Conservation (phyloP, 345 rosid genomes). For the Mercurialis annua region DNA sequence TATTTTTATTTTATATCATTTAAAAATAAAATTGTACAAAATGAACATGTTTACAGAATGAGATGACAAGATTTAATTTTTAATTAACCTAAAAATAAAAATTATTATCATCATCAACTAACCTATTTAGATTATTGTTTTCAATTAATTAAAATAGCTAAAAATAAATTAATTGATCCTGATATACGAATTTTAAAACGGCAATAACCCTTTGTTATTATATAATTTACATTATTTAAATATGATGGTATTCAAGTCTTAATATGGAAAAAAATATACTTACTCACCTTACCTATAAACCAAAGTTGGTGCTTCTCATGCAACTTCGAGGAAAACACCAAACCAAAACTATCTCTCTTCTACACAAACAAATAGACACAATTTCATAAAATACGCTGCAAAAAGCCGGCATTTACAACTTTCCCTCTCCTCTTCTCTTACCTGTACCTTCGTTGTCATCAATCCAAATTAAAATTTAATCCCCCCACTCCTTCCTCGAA, state of each 20-base stretch:
- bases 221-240: too few species aligned
- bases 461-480: slow-evolving; percentile 8
- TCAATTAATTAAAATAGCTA: too few species aligned
- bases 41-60: too few species aligned
- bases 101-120: too few species aligned
- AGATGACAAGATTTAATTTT: too few species aligned
- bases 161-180: too few species aligned
- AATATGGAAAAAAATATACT: slow-evolving; percentile 5
- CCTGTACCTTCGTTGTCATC: slow-evolving; percentile 34
- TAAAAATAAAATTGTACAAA: too few species aligned
- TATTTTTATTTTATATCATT: too few species aligned
- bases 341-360: not conserved
- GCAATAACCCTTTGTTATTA: too few species aligned
- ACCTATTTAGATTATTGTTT: too few species aligned
- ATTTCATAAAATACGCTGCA: slow-evolving; percentile 6
- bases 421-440: slow-evolving; percentile 10
- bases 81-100: too few species aligned
- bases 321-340: slow-evolving; percentile 49
- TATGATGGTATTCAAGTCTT: slow-evolving; percentile 7
- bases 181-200: too few species aligned
- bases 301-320: slow-evolving; percentile 31
- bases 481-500: slow-evolving; percentile 17
- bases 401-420: slow-evolving; percentile 8
- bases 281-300: not conserved
- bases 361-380: slow-evolving; percentile 16